These are phyloP conservation scores for Digitaria exilis DNA, from an alignment of 202 grass and related monocot genomes.

Conservation along the genomic window DNA sequence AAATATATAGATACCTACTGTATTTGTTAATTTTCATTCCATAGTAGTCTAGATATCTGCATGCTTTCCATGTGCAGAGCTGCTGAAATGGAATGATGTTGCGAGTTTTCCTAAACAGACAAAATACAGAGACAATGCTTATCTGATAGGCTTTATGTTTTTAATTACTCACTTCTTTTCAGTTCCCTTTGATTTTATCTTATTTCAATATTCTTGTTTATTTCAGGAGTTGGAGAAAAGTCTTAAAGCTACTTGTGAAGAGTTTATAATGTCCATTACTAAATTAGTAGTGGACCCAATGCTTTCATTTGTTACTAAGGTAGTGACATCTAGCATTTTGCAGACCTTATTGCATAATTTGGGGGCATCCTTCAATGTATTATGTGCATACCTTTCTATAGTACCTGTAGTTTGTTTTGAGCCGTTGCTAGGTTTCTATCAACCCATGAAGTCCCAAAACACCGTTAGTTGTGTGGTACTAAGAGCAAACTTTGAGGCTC, in stretches of 20 bases:
- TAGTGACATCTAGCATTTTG: constrained; percentile 20
- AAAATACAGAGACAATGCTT: neutral
- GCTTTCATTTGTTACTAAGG: constrained; percentile 99
- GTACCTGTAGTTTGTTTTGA: neutral
- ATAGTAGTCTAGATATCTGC: constrained; percentile 17
- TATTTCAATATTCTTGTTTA: constrained; percentile 37
- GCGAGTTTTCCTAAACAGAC: constrained; percentile 19
- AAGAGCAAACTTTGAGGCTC: neutral
- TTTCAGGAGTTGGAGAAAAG: constrained; percentile 95
- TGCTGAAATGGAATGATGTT: constrained; percentile 15
- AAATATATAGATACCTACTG: neutral
- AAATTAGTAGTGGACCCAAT: constrained; percentile 97
- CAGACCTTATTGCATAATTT: neutral
- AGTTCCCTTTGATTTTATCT: constrained; percentile 23
- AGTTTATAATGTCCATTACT: constrained; percentile 98
- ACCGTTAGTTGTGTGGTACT: neutral
- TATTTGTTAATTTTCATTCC: constrained; percentile 16
- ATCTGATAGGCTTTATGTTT: constrained; percentile 9
- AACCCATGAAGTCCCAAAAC: neutral
- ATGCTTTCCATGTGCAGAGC: constrained; percentile 7
- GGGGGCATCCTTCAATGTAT: neutral
- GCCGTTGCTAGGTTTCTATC: neutral
- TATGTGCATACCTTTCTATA: neutral
- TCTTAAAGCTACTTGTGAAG: constrained; percentile 92
- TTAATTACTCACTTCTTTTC: constrained; percentile 1